Conservation (phyloP, 2,329 filamentous ascomycete species). For the Sporothrix curviconia region DNA sequence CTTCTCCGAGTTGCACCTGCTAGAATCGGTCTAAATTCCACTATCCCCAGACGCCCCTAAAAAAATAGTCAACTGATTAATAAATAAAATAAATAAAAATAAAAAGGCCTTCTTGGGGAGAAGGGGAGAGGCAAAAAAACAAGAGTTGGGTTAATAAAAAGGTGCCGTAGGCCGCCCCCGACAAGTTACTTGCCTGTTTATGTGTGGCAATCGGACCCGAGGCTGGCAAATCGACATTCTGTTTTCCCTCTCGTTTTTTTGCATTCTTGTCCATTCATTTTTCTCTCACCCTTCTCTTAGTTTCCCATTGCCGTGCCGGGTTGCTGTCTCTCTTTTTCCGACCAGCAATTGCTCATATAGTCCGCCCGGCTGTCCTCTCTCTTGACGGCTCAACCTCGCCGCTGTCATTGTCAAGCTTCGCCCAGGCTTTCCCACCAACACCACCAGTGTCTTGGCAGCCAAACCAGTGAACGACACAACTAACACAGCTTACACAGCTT, state of each 20-base stretch:
- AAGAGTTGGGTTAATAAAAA: constrained; percentile 7
- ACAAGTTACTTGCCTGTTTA: neutral
- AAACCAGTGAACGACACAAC: neutral
- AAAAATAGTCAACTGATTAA: neutral
- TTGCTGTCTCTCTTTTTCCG: neutral
- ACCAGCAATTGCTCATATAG: too few species aligned
- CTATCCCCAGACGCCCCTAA: constrained; percentile 7
- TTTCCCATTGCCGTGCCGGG: neutral
- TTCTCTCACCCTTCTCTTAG: neutral
- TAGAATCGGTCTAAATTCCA: constrained; percentile 11
- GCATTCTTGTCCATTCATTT: neutral
- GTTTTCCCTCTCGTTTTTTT: too few species aligned
- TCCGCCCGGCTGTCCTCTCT: too few species aligned
- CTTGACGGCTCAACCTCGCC: too few species aligned
- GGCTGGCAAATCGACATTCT: neutral
- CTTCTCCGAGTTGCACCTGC: constrained; percentile 12
- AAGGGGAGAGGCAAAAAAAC: too few species aligned
- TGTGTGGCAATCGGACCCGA: constrained; percentile 9
- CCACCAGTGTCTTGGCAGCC: neutral
- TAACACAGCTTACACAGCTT: too few species aligned
- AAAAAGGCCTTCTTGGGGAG: neutral
- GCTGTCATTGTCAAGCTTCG: neutral
- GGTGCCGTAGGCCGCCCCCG: neutral
- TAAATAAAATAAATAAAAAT: neutral
- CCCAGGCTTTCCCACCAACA: neutral